A percentile compares a stretch with the other conserved stretches of the same genome.
phyloP scores from a whole-genome alignment of 164 flowering plant species.

The Magnolia kwangsiensis region DNA sequence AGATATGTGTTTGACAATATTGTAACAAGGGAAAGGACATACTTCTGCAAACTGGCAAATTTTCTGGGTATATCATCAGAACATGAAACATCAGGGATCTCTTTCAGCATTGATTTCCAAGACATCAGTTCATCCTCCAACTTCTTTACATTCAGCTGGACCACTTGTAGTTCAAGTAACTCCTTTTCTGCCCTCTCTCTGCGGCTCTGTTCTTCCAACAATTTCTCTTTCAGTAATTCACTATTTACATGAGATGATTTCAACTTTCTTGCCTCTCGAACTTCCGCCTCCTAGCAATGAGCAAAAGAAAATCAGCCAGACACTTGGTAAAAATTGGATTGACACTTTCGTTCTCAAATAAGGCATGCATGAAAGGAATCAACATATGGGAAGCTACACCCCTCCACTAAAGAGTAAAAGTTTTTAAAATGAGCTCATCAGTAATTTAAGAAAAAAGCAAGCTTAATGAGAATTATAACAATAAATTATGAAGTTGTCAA shows the following conservation, averaged over 20 bases:
- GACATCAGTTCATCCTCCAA: conserved; percentile 76
- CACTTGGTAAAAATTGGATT: neutral
- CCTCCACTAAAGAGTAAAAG: neutral
- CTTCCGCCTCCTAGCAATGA: conserved; percentile 68
- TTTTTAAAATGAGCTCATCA: neutral
- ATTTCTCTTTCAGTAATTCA: conserved; percentile 72
- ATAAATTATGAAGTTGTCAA: too few species aligned
- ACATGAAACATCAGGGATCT: conserved; percentile 71
- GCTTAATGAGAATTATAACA: too few species aligned
- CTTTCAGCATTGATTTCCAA: conserved; percentile 59
- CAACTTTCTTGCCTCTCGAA: conserved; percentile 81
- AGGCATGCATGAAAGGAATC: neutral
- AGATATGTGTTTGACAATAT: neutral
- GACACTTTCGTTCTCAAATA: neutral
- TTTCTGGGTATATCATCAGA: conserved; percentile 60
- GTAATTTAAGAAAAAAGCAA: neutral
- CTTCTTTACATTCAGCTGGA: conserved; percentile 42
- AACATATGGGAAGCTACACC: neutral
- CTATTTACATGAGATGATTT: conserved; percentile 58
- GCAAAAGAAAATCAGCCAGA: neutral
- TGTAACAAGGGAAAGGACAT: conserved; percentile 12
- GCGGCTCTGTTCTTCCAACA: conserved; percentile 65
- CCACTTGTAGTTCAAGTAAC: conserved; percentile 52
- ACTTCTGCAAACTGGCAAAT: conserved; percentile 74
- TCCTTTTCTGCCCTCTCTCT: conserved; percentile 80